Evolutionary conservation across 495 filamentous ascomycete genomes (phyloP).

Genomic region (Penicillium psychrofluorescens): DNA sequence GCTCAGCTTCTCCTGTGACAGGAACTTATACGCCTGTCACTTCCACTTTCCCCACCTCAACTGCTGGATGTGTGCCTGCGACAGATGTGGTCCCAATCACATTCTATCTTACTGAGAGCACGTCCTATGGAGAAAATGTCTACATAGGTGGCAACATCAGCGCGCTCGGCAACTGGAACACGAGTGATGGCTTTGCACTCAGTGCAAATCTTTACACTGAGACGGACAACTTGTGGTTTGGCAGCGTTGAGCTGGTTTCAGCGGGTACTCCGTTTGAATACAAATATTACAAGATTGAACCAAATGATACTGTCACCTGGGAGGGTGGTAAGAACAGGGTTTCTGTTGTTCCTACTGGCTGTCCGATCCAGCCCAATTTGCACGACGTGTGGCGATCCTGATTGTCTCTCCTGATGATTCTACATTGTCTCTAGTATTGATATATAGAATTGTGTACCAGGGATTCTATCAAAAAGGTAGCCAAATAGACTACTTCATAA

Average conservation of each 20-base stretch:
- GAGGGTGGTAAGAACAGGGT: conserved; percentile 57
- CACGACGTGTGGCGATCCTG: too few relatives aligned
- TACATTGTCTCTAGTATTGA: too few relatives aligned
- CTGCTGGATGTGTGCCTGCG: conserved; percentile 10
- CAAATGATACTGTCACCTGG: conserved; percentile 50
- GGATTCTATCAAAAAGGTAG: too few relatives aligned
- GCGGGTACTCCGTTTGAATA: conserved; percentile 53
- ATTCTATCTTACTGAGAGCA: conserved; percentile 50
- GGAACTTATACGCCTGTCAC: conserved; percentile 24
- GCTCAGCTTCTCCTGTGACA: conserved; percentile 21
- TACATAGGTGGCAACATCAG: conserved; percentile 49
- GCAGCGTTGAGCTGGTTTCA: conserved; percentile 35
- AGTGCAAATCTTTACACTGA: conserved; percentile 46
- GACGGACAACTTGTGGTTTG: conserved; percentile 52
- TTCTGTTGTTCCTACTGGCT: conserved; percentile 46
- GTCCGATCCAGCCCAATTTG: conserved; percentile 8
- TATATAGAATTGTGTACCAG: too few relatives aligned
- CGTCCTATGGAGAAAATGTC: conserved; percentile 51
- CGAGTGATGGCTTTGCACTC: conserved; percentile 41
- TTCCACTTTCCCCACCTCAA: conserved; percentile 26
- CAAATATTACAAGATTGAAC: conserved; percentile 57
- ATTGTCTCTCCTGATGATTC: too few relatives aligned
- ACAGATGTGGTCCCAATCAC: conserved; percentile 42
- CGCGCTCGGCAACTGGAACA: conserved; percentile 51
- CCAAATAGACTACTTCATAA: too few relatives aligned